Evolutionary conservation across 257 asterid species (phyloP), one percentile per base, ranked within the genome.

Genomic region (Scutellaria minor): DNA sequence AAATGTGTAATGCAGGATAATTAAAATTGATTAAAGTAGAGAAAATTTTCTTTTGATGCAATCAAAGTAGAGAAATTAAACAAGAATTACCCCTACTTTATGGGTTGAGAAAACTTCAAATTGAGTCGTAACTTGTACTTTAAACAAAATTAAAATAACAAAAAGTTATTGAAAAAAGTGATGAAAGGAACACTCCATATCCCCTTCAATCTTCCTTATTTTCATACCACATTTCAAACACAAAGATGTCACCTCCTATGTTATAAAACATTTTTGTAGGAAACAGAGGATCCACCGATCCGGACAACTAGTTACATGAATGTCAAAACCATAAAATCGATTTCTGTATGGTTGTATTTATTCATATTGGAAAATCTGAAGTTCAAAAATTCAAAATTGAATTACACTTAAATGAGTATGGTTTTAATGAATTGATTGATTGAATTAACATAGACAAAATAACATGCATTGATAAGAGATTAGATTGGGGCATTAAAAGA

Each of bases 381-480:
- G 37, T 31, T 31, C 5, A 31, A 31, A 31, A 31, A 31, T 3
- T 0, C 4, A 31, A 31, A 31, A 31, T 31, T 2, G 37, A 31
- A 31, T 31, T 31, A 31, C 37, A 31, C 37, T 31, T 2, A 31
- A 31, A 31, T 31, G 37, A 31, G 37, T 4, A 31, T 31, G 37
- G 37, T 31, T 4, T 31, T 31, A 31, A 31, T 0, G 4, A 27
- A 27, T 3, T 27, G 3, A 27, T 1, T 27, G 35, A 27, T 27
- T 27, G 37, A 31, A 31, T 31, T 31, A 31, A 31, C 35, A 45
- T 45, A 45, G 50, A 45, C 50, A 45, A 45, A 54, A 41, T 72
- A 78, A 74, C 56, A 51, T 62, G 62, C 70, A 79, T 70, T 15
- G 83, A 44, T 37, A 75, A 52, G 7, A 62, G 76, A 54, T 24